phyloP scores from a whole-genome alignment of 371 early-diverging fungal species.

The Syncephalastrum sp. region DNA sequence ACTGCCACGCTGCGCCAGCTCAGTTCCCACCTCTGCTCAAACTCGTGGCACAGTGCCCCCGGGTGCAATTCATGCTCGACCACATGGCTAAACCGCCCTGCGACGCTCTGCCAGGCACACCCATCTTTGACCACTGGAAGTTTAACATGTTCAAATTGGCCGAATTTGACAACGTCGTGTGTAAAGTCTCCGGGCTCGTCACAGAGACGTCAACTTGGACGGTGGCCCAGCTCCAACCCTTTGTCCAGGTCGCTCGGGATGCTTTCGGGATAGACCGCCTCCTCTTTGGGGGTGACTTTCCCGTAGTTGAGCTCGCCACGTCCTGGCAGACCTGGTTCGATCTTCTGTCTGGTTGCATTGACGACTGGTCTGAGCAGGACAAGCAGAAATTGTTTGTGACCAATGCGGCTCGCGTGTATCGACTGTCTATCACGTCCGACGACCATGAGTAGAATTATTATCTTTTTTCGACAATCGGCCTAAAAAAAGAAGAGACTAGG shows the following conservation, averaged over 20 bases:
- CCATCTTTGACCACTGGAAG: constrained; percentile 32
- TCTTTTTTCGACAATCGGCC: no score
- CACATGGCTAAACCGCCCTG: constrained; percentile 54
- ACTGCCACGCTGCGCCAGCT: constrained; percentile 29
- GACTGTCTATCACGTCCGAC: neutral
- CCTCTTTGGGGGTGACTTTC: constrained; percentile 51
- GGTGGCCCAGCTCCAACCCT: constrained; percentile 27
- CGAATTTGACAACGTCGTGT: constrained; percentile 26
- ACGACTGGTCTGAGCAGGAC: constrained; percentile 33
- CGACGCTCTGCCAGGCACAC: constrained; percentile 25
- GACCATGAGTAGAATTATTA: no score
- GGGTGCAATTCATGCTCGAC: constrained; percentile 41
- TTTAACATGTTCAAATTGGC: constrained; percentile 23
- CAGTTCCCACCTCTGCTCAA: constrained; percentile 40
- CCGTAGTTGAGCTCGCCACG: constrained; percentile 23
- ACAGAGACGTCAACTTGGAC: constrained; percentile 26
- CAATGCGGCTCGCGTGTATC: constrained; percentile 32
- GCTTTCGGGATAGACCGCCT: constrained; percentile 44
- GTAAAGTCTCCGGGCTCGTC: constrained; percentile 42
- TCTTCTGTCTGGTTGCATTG: constrained; percentile 20
- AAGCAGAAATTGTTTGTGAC: constrained; percentile 33
- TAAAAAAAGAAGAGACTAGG: no score
- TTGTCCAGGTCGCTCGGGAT: constrained; percentile 31
- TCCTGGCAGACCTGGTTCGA: constrained; percentile 35
- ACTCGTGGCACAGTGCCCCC: constrained; percentile 38